phyloP scores from a whole-genome alignment of 352 stramenopile genomes.

The Globisporangium rhizosaccharum region DNA sequence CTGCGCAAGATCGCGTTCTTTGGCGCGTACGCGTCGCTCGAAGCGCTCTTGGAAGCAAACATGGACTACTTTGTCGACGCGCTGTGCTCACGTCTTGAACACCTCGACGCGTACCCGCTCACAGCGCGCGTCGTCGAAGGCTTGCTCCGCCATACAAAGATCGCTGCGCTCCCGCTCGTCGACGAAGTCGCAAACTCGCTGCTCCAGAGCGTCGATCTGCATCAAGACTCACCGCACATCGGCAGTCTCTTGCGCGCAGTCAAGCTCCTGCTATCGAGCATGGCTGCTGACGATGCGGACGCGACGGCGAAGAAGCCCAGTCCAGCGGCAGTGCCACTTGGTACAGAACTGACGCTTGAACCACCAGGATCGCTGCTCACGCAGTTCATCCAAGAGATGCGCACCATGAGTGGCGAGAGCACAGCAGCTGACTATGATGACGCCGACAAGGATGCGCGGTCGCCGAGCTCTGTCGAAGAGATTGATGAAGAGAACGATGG shows the following conservation, averaged over 20 bases:
- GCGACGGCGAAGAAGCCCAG: not conserved
- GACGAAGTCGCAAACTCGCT: conserved; percentile 73
- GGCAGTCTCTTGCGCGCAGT: conserved; percentile 54
- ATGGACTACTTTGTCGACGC: conserved; percentile 89
- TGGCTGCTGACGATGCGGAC: conserved; percentile 15
- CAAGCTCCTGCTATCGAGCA: conserved; percentile 47
- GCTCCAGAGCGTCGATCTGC: conserved; percentile 65
- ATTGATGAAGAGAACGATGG: conserved; percentile 6
- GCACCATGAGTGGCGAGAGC: conserved; percentile 31
- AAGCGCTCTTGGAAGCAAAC: conserved; percentile 67
- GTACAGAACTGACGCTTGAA: not conserved
- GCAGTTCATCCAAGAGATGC: conserved; percentile 65
- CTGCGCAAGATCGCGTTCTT: conserved; percentile 63
- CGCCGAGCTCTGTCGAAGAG: conserved; percentile 6
- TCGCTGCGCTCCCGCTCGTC: conserved; percentile 66
- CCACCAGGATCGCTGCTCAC: conserved; percentile 21
- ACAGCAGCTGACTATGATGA: conserved; percentile 24
- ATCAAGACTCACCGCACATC: conserved; percentile 56
- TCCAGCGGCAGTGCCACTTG: not conserved
- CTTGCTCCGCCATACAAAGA: conserved; percentile 51
- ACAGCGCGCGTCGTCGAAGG: conserved; percentile 75
- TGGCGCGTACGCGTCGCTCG: conserved; percentile 46
- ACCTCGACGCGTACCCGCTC: conserved; percentile 63
- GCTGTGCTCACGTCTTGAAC: conserved; percentile 59
- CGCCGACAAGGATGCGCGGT: not conserved